These are phyloP conservation scores for Polyporus tsugae DNA, from an alignment of 1,284 basidiomycete species.

Conservation along the genomic window DNA sequence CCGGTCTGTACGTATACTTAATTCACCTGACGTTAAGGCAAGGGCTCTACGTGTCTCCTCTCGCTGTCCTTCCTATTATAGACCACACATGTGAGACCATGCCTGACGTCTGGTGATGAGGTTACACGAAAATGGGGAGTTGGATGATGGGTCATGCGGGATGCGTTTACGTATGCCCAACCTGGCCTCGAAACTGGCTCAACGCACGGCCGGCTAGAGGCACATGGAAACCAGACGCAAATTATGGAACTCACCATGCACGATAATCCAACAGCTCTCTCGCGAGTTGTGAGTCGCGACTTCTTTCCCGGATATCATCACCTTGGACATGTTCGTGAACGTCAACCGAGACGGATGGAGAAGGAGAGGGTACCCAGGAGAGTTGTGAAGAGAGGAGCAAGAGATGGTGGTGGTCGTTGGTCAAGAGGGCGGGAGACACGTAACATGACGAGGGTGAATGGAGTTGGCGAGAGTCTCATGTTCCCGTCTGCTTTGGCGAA, in stretches of 20 bases:
- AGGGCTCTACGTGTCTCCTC: background rate
- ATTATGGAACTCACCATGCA: conserved; percentile 59
- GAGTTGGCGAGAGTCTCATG: background rate
- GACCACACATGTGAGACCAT: background rate
- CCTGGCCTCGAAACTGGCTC: background rate
- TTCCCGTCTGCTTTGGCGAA: background rate
- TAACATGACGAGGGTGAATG: background rate
- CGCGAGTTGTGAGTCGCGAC: conserved; percentile 44
- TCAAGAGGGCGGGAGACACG: background rate
- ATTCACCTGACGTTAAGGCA: background rate
- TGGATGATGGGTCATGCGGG: background rate
- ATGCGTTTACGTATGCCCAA: background rate
- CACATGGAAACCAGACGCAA: background rate
- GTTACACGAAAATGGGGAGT: background rate
- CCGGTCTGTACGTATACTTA: too few species aligned
- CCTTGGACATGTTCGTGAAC: background rate
- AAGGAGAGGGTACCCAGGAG: background rate
- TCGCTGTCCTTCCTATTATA: background rate
- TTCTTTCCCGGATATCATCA: conserved; percentile 25
- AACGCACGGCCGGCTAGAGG: background rate
- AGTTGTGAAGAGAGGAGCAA: background rate
- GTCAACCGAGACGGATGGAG: background rate
- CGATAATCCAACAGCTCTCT: conserved; percentile 80
- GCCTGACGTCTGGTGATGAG: background rate
- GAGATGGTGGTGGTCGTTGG: conserved; percentile 6